Evolutionary conservation across 2,329 filamentous ascomycete species (phyloP).

Genomic region (Phaeosphaeria sp.): DNA sequence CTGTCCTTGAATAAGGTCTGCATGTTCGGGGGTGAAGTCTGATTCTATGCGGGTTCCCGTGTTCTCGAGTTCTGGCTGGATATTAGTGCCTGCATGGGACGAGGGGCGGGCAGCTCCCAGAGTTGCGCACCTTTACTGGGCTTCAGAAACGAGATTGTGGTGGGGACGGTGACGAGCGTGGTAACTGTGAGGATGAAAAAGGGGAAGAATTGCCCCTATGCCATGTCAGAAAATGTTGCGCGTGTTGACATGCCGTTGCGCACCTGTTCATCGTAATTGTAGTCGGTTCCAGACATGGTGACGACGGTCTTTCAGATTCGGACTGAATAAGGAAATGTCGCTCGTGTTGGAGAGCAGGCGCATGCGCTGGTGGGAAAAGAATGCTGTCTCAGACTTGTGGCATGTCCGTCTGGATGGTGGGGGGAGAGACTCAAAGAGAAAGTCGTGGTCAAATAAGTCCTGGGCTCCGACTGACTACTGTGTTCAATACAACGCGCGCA

Average conservation of each 20-base stretch:
- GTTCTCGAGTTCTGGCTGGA: constrained; percentile 69
- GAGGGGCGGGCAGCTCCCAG: neutral
- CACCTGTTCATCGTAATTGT: constrained; percentile 96
- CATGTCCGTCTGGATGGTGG: constrained; percentile 30
- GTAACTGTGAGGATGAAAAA: constrained; percentile 96
- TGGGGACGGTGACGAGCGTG: constrained; percentile 84
- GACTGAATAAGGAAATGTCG: constrained; percentile 20
- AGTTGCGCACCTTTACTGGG: constrained; percentile 68
- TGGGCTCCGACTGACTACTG: constrained; percentile 37
- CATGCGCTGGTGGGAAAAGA: constrained; percentile 18
- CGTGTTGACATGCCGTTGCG: constrained; percentile 18
- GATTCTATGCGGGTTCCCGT: constrained; percentile 83
- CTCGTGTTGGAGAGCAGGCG: constrained; percentile 19
- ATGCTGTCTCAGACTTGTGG: constrained; percentile 21
- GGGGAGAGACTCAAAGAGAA: constrained; percentile 37
- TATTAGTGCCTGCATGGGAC: constrained; percentile 17
- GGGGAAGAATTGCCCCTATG: constrained; percentile 93
- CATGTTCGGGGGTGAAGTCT: constrained; percentile 81
- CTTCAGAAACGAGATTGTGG: constrained; percentile 87
- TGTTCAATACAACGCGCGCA: constrained; percentile 32
- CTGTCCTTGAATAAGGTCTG: constrained; percentile 80
- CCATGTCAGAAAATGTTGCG: constrained; percentile 18
- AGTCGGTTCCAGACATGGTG: constrained; percentile 70
- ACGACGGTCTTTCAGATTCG: constrained; percentile 24
- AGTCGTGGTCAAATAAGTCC: constrained; percentile 31